Percentiles rank a stretch among this genome's conserved stretches.
Evolutionary conservation across 192 early-diverging fungal genomes (phyloP).

Genomic region (Lobosporangium transversale): DNA sequence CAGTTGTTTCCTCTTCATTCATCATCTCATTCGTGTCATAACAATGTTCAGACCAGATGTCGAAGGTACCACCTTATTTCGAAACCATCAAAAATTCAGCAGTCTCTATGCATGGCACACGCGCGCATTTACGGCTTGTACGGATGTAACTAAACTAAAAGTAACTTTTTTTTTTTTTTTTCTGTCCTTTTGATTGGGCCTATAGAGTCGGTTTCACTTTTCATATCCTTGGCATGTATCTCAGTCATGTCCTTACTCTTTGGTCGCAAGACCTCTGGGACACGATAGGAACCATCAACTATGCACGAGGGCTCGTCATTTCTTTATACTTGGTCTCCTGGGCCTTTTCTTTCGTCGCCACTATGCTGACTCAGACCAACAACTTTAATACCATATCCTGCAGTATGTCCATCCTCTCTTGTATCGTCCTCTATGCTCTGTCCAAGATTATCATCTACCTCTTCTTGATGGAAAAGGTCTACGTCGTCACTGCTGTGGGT

Average conservation of each 20-base stretch:
- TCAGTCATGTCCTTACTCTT: conserved; percentile 45
- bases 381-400: conserved; percentile 52
- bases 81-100: neutral
- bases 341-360: conserved; percentile 46
- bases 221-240: conserved; percentile 50
- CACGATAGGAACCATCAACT: conserved; percentile 40
- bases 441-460: conserved; percentile 51
- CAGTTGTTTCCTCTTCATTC: too few relatives aligned
- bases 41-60: too few relatives aligned
- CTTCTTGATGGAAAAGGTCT: conserved; percentile 56
- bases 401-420: conserved; percentile 25
- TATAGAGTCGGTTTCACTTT: conserved; percentile 3
- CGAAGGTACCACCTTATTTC: too few relatives aligned
- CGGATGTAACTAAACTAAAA: too few relatives aligned
- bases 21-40: too few relatives aligned
- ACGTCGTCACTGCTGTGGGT: conserved; percentile 10
- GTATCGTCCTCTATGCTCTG: conserved; percentile 37
- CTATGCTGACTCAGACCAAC: conserved; percentile 53
- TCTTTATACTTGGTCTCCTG: conserved; percentile 37
- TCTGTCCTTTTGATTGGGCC: neutral
- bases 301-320: conserved; percentile 46
- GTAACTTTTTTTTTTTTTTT: too few relatives aligned
- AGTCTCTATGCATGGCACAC: neutral
- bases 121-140: neutral
- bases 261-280: conserved; percentile 51